A percentile compares a stretch with the other conserved stretches of the same genome.
These are phyloP conservation scores for Vachellia pachyceras DNA, from an alignment of 306 rosid species.

Conservation along the genomic window DNA sequence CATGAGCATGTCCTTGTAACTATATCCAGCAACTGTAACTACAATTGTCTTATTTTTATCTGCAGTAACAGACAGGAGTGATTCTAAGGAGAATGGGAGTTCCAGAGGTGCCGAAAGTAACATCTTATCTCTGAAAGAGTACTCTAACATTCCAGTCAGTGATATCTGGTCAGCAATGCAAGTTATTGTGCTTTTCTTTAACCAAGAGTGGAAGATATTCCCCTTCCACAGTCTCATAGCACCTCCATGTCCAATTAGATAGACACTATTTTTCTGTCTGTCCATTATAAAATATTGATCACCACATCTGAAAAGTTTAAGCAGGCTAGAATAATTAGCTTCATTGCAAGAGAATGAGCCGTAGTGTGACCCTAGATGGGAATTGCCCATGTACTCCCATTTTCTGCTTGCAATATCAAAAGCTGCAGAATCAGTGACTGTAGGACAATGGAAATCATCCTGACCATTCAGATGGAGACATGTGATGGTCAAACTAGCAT, in stretches of 20 bases:
- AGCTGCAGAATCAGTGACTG: conserved; percentile 42
- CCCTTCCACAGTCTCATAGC: conserved; percentile 45
- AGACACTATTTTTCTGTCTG: conserved; percentile 41
- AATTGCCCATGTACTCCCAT: conserved; percentile 85
- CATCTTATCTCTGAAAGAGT: conserved; percentile 51
- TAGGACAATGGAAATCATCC: conserved; percentile 36
- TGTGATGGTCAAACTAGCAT: conserved; percentile 78
- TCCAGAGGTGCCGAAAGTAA: conserved; percentile 48
- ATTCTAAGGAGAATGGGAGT: conserved; percentile 80
- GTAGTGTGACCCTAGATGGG: conserved; percentile 60
- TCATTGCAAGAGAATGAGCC: conserved; percentile 69
- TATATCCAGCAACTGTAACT: conserved; percentile 81
- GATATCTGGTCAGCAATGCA: conserved; percentile 54
- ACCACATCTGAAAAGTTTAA: conserved; percentile 61
- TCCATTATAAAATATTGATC: conserved; percentile 56
- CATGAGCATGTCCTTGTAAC: conserved; percentile 97
- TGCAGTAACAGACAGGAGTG: conserved; percentile 65
- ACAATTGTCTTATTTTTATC: conserved; percentile 74
- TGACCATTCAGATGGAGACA: conserved; percentile 56
- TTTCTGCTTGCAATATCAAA: conserved; percentile 53
- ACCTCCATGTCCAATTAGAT: conserved; percentile 44
- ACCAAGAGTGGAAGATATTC: conserved; percentile 46
- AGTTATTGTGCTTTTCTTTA: conserved; percentile 51
- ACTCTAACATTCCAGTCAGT: conserved; percentile 41
- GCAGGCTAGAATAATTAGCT: conserved; percentile 55